Evolutionary conservation across 2,329 filamentous ascomycete genomes (phyloP).

Genomic region (Graphilbum fragrans): DNA sequence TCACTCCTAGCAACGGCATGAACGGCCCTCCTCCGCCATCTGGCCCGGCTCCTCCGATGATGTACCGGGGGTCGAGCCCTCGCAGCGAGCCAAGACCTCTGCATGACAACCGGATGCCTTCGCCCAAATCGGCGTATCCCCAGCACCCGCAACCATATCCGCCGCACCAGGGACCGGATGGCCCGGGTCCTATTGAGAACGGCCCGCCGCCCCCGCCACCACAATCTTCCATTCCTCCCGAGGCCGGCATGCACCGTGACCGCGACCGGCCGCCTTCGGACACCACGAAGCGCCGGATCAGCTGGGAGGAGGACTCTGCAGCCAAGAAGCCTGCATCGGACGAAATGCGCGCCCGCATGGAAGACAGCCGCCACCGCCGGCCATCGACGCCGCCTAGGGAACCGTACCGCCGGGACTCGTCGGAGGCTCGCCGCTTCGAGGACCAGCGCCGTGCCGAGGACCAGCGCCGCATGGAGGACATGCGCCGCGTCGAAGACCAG

Average conservation of each 20-base stretch:
- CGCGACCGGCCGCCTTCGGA: constrained; percentile 70
- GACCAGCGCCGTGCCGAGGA: constrained; percentile 45
- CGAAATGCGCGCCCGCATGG: constrained; percentile 73
- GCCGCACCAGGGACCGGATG: constrained; percentile 63
- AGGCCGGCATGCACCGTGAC: constrained; percentile 51
- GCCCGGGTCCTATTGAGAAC: constrained; percentile 46
- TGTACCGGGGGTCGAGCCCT: constrained; percentile 70
- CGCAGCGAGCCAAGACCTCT: constrained; percentile 74
- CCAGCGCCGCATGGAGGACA: constrained; percentile 47
- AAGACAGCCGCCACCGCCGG: constrained; percentile 71
- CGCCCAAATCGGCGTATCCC: constrained; percentile 77
- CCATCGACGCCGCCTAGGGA: constrained; percentile 62
- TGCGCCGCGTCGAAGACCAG: constrained; percentile 42
- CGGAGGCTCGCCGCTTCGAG: constrained; percentile 55
- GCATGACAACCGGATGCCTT: constrained; percentile 76
- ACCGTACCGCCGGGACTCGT: constrained; percentile 65
- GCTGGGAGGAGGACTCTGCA: constrained; percentile 77
- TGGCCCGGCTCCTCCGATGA: constrained; percentile 30
- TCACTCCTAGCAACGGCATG: constrained; percentile 23
- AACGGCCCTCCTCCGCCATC: constrained; percentile 36
- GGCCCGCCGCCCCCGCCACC: constrained; percentile 36
- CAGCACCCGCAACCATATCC: constrained; percentile 57
- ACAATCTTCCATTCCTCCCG: constrained; percentile 43
- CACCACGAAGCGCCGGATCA: constrained; percentile 61
- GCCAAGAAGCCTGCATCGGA: constrained; percentile 82